Conservation (phyloP, 2,329 filamentous ascomycete genomes). For the Mariannaea sp. region DNA sequence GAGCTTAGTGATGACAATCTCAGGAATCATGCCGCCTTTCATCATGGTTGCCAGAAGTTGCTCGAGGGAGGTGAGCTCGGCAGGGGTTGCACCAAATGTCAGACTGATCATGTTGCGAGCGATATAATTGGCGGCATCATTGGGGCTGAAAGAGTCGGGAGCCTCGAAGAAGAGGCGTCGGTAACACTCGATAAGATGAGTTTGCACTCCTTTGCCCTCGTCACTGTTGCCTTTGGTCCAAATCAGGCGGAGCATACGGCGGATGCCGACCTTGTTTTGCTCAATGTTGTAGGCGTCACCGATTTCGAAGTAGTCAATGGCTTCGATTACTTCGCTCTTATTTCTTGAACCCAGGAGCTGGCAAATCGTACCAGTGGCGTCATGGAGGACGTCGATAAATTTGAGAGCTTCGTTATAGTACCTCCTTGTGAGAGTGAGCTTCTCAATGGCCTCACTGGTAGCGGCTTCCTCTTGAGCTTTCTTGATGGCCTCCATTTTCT, state of each 20-base stretch:
- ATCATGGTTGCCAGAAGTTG: constrained; percentile 97
- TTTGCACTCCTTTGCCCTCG: constrained; percentile 97
- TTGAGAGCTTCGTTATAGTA: constrained; percentile 93
- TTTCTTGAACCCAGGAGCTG: constrained; percentile 93
- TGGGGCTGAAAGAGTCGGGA: constrained; percentile 82
- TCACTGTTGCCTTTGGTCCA: constrained; percentile 99
- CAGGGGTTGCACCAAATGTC: constrained; percentile 92
- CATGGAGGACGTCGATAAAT: constrained; percentile 90
- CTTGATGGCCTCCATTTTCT: constrained; percentile 72
- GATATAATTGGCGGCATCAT: constrained; percentile 93
- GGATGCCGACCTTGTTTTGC: constrained; percentile 88
- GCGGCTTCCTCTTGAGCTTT: constrained; percentile 87
- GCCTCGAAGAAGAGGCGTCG: constrained; percentile 95
- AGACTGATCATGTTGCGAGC: constrained; percentile 99
- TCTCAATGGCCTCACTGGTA: constrained; percentile 85
- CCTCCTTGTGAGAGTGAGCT: constrained; percentile 83
- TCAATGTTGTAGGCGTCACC: constrained; percentile 96
- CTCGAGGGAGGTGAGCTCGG: constrained; percentile 92
- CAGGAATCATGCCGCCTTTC: constrained; percentile 85
- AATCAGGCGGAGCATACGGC: constrained; percentile 93
- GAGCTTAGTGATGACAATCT: constrained; percentile 85
- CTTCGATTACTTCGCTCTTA: constrained; percentile 98
- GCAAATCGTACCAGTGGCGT: constrained; percentile 78
- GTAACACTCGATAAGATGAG: constrained; percentile 96
- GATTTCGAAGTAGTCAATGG: constrained; percentile 97